These are phyloP conservation scores for Hymenoscyphus scutula DNA, from an alignment of 2,329 filamentous ascomycete genomes.

Conservation along the genomic window DNA sequence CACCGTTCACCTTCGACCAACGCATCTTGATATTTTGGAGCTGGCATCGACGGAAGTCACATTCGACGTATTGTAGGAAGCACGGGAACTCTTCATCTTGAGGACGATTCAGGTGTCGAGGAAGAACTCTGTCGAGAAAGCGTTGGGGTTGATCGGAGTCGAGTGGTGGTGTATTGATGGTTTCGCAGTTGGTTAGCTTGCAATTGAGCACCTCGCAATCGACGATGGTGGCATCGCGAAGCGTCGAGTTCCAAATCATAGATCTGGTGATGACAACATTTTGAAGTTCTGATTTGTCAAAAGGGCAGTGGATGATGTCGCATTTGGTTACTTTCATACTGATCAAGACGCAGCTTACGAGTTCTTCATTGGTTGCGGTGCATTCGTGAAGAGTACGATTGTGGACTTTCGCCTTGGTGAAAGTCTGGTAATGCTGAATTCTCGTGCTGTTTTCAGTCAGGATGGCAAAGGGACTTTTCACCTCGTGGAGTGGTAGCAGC, in stretches of 20 bases:
- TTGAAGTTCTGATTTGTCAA: neutral
- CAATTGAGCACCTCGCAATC: neutral
- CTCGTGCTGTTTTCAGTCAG: neutral
- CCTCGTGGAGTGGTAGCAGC: too few species aligned
- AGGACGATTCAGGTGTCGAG: neutral
- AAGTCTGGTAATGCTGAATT: neutral
- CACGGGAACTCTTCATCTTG: neutral
- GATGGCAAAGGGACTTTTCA: too few species aligned
- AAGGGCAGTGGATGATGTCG: neutral
- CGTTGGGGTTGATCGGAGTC: neutral
- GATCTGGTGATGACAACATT: neutral
- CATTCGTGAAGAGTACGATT: neutral
- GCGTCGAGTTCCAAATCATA: neutral
- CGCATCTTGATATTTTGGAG: constrained; percentile 1
- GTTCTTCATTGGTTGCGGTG: neutral
- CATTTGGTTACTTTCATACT: neutral
- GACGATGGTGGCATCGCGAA: neutral
- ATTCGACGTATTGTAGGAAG: neutral
- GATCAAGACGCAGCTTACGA: neutral
- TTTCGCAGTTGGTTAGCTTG: neutral
- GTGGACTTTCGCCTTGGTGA: neutral
- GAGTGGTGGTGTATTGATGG: neutral
- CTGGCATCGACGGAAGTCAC: neutral
- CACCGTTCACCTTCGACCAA: neutral
- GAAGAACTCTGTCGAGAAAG: neutral